Evolutionary conservation across 805 yeast species (phyloP), one percentile per base, ranked within the genome.

Genomic region (Hemisphaericaspora nanyangensis): DNA sequence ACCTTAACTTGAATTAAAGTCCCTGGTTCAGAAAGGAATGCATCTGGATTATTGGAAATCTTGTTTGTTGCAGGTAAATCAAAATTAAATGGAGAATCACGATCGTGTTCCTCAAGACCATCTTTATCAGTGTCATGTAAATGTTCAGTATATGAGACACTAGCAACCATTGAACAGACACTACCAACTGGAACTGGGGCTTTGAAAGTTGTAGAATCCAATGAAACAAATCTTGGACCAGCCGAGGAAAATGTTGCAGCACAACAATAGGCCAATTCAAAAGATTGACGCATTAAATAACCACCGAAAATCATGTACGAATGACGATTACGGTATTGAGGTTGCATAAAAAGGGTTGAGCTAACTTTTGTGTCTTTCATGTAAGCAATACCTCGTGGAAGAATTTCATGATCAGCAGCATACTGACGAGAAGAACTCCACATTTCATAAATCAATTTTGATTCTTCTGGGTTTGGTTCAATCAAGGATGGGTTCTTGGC

Each of bases 171-270:
- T 47, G 81, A 84, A 43, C 90, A 67, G 7, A 91, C 95, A 1
- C 90, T 80, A 1, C 98, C 97, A 13, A 90, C 96, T 1, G 97
- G 97, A 6, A 90, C 98, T 2, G 98, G 98, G 15, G 90, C 85
- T 54, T 85, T 81, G 72, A 90, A 90, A 17, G 95, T 85, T 31
- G 96, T 88, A 17, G 93, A 83, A 58, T 90, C 97, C 49, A 90
- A 72, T 2, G 95, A 84, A 8, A 88, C 85, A 50, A 90, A 90
- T 56, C 96, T 73, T 31, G 98, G 96, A 44, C 83, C 79, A 12
- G 91, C 80, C 48, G 80, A 80, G 2, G 96, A 71, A 54, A 90
- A 88, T 1, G 95, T 85, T 5, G 95, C 95, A 6, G 95, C 88
- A 13, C 91, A 79, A 63, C 95, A 88, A 58, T 89, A 90, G 1